Percentiles rank a stretch among this genome's conserved stretches.
These are phyloP conservation scores for Suillus americanus DNA, from an alignment of 768 basidiomycete genomes.

Conservation along the genomic window DNA sequence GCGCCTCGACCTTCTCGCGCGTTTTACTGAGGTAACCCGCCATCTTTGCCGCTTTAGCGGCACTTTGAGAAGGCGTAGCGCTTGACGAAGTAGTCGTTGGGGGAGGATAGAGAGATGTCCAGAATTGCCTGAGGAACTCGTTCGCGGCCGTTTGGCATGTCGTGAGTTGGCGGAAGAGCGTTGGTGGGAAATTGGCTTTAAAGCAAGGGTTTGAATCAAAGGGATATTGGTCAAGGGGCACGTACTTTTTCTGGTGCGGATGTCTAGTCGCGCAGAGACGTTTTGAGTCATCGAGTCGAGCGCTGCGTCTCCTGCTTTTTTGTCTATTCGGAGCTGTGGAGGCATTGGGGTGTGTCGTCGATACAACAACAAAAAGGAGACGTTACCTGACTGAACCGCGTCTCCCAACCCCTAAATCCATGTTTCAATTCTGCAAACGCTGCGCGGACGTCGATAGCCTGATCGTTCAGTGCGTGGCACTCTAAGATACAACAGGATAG, in stretches of 20 bases:
- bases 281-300: conserved; percentile 76
- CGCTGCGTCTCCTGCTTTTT: conserved; percentile 66
- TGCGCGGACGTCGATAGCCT: conserved; percentile 47
- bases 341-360: neutral
- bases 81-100: conserved; percentile 46
- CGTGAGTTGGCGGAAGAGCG: conserved; percentile 77
- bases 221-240: neutral
- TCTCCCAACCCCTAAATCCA: conserved; percentile 57
- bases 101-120: conserved; percentile 84
- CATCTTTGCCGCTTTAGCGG: conserved; percentile 86
- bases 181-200: conserved; percentile 77
- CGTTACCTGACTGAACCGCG: conserved; percentile 55
- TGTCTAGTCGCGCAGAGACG: conserved; percentile 69
- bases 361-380: neutral
- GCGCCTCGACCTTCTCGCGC: conserved; percentile 75
- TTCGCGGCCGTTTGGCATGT: conserved; percentile 92
- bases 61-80: conserved; percentile 66
- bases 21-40: conserved; percentile 77
- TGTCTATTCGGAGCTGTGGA: conserved; percentile 64
- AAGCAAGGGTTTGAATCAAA: neutral
- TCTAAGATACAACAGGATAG: neutral
- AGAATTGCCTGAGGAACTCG: conserved; percentile 96
- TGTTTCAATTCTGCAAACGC: conserved; percentile 48
- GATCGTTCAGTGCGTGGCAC: neutral
- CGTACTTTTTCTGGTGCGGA: conserved; percentile 64